These are phyloP conservation scores for Citrus sp. DNA, from an alignment of 345 rosid species.

Conservation along the genomic window DNA sequence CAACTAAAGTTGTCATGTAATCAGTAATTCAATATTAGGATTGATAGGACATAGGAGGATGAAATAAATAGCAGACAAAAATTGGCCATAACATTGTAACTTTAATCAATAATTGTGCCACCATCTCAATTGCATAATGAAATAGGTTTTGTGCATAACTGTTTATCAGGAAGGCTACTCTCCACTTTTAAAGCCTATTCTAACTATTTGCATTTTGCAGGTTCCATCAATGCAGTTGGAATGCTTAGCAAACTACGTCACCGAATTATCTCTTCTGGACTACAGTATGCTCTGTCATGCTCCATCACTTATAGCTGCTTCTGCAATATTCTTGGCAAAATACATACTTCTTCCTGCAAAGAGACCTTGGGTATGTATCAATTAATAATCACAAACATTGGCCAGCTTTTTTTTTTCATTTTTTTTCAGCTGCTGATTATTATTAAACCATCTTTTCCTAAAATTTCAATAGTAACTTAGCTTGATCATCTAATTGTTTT, in stretches of 20 bases:
- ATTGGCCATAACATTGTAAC: not conserved
- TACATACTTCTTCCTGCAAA: constrained; percentile 63
- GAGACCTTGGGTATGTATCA: constrained; percentile 76
- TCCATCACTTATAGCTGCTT: constrained; percentile 87
- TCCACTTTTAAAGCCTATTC: not conserved
- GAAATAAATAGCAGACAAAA: not conserved
- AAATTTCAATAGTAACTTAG: too few relatives aligned
- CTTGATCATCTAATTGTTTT: not conserved
- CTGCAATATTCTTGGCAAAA: constrained; percentile 81
- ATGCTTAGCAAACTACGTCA: constrained; percentile 73
- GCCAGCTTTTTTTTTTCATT: too few relatives aligned
- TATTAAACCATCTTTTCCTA: not conserved
- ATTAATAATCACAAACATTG: not conserved
- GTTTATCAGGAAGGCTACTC: not conserved
- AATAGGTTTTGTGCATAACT: not conserved
- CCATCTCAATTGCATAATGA: not conserved
- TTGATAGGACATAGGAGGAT: not conserved
- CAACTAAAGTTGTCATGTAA: not conserved
- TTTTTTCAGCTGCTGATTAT: not conserved
- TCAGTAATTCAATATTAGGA: not conserved
- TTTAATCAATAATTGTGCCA: not conserved
- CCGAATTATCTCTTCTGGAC: constrained; percentile 79
- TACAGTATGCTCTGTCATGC: constrained; percentile 67
- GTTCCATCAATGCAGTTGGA: constrained; percentile 68
- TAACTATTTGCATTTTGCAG: constrained; percentile 23